These are phyloP conservation scores for Talaromyces sp. DNA, from an alignment of 2,329 filamentous ascomycete genomes.

Conservation along the genomic window DNA sequence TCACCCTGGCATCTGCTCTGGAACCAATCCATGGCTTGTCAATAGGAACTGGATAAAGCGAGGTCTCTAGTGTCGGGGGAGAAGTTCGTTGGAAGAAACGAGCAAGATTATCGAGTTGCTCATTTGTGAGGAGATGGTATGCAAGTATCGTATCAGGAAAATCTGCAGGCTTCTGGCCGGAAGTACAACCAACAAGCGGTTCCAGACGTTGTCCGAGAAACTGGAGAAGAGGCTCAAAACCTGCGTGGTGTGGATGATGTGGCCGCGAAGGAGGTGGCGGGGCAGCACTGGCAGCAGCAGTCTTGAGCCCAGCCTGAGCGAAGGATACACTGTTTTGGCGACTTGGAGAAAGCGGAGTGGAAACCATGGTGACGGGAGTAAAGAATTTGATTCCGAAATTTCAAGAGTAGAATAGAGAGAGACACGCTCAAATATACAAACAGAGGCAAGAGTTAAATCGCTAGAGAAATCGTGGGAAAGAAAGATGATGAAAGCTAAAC, in stretches of 20 bases:
- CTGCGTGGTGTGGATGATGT: not conserved
- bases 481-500: not conserved
- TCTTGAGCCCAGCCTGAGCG: not conserved
- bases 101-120: slow-evolving; percentile 46
- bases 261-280: not conserved
- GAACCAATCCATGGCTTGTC: slow-evolving; percentile 34
- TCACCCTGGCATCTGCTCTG: slow-evolving; percentile 19
- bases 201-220: slow-evolving; percentile 35
- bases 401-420: not conserved
- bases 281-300: not conserved
- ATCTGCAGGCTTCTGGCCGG: slow-evolving; percentile 38
- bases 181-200: slow-evolving; percentile 42
- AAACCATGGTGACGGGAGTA: not conserved
- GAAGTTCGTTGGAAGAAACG: slow-evolving; percentile 46
- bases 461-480: not conserved
- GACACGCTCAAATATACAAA: not conserved
- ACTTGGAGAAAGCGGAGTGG: not conserved
- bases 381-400: not conserved
- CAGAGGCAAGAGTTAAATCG: not conserved
- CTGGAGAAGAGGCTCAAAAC: slow-evolving; percentile 22
- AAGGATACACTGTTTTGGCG: not conserved
- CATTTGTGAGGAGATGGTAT: slow-evolving; percentile 45
- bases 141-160: slow-evolving; percentile 43
- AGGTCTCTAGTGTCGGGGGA: slow-evolving; percentile 36
- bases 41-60: slow-evolving; percentile 37